These are phyloP conservation scores for Boechera retrofracta DNA, from an alignment of 345 rosid genomes.

Conservation along the genomic window DNA sequence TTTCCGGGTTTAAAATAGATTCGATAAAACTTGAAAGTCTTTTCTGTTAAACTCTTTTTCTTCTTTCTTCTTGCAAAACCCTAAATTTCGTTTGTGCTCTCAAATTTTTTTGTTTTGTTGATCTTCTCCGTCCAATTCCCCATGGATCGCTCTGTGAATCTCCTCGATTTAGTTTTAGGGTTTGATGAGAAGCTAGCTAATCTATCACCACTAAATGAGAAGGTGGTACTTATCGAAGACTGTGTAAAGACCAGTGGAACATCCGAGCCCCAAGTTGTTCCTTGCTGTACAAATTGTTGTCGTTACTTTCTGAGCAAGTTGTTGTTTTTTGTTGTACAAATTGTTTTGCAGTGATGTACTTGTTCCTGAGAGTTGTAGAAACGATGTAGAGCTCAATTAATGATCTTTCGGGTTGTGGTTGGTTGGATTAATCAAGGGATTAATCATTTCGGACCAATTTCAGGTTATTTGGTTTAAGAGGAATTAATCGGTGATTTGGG, in stretches of 20 bases:
- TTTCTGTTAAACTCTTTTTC: neutral
- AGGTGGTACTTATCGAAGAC: conserved; percentile 70
- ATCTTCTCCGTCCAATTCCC: neutral
- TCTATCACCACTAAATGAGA: conserved; percentile 56
- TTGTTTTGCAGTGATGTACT: too few relatives aligned
- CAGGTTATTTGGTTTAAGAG: too few relatives aligned
- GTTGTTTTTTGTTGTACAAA: too few relatives aligned
- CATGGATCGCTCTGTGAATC: conserved; percentile 58
- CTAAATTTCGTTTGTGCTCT: neutral
- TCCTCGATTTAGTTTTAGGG: conserved; percentile 74
- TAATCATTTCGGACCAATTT: too few relatives aligned
- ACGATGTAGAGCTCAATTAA: too few relatives aligned
- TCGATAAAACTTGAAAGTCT: neutral
- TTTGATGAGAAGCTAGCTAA: conserved; percentile 49
- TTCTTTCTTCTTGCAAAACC: neutral
- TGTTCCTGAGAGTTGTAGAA: too few relatives aligned
- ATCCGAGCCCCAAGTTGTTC: too few relatives aligned
- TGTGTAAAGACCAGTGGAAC: conserved; percentile 78
- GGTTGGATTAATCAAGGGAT: too few relatives aligned
- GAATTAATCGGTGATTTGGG: too few relatives aligned
- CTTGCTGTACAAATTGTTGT: too few relatives aligned
- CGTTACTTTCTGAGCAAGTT: too few relatives aligned
- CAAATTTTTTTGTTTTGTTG: neutral
- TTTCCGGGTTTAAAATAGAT: neutral
- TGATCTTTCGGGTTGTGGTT: too few relatives aligned